These are phyloP conservation scores for Cutaneotrichosporon daszewskae DNA, from an alignment of 1,284 basidiomycete species.

Conservation along the genomic window DNA sequence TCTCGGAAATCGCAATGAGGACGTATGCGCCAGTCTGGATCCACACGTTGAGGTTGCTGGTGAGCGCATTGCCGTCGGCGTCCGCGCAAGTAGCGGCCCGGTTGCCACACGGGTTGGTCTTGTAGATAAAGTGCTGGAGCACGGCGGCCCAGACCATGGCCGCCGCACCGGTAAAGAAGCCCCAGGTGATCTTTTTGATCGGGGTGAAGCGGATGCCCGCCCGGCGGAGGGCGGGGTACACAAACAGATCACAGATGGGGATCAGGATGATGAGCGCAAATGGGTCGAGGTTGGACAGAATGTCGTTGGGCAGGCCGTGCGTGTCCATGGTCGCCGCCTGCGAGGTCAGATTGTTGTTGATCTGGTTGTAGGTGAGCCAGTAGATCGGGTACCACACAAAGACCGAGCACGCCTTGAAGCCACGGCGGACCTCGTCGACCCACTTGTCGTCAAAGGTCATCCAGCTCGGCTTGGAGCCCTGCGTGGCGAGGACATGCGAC, in stretches of 20 bases:
- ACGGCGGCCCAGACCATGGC: conserved; percentile 32
- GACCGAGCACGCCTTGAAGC: conserved; percentile 49
- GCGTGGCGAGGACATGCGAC: conserved; percentile 30
- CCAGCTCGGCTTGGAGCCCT: conserved; percentile 35
- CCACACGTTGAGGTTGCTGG: conserved; percentile 36
- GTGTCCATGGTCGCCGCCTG: conserved; percentile 48
- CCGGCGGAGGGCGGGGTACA: conserved; percentile 49
- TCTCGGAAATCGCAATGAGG: conserved; percentile 50
- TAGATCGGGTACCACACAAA: conserved; percentile 51
- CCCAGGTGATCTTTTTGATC: conserved; percentile 34
- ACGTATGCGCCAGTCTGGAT: conserved; percentile 46
- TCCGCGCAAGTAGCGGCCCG: conserved; percentile 38
- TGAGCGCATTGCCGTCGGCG: conserved; percentile 8
- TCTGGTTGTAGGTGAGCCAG: conserved; percentile 42
- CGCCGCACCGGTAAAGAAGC: conserved; percentile 34
- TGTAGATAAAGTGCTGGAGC: conserved; percentile 51
- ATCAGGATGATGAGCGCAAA: conserved; percentile 49
- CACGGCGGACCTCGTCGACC: conserved; percentile 50
- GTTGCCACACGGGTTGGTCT: conserved; percentile 47
- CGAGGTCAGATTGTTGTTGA: conserved; percentile 30
- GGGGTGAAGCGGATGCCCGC: conserved; percentile 38
- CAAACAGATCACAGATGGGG: conserved; percentile 47
- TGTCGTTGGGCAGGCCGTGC: conserved; percentile 50
- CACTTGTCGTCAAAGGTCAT: conserved; percentile 52
- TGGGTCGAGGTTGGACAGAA: conserved; percentile 51